A percentile compares a stretch with the other conserved stretches of the same genome.
Evolutionary conservation across 345 rosid genomes (phyloP).

Genomic region (Limnanthes douglasii): DNA sequence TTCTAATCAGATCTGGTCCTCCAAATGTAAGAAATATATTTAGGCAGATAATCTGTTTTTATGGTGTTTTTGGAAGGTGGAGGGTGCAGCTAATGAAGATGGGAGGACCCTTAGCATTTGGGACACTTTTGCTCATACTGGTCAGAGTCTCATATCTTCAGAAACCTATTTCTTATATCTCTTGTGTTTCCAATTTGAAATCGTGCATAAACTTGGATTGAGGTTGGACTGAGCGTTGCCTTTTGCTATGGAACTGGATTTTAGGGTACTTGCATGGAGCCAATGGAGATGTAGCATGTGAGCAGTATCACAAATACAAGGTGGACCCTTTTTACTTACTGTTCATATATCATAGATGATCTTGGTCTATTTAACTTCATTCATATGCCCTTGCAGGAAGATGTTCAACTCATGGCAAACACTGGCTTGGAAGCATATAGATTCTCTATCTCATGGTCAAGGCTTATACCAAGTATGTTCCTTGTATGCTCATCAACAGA

Average conservation of each 20-base stretch:
- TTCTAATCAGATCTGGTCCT: too few species aligned
- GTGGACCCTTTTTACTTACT: constrained; percentile 13
- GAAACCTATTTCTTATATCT: not conserved
- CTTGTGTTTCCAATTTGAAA: not conserved
- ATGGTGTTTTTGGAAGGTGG: constrained; percentile 21
- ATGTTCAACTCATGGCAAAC: constrained; percentile 57
- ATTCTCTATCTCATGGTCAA: constrained; percentile 81
- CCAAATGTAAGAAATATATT: too few species aligned
- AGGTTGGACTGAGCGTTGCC: too few species aligned
- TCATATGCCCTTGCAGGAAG: constrained; percentile 32
- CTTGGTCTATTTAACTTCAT: too few species aligned
- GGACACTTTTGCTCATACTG: constrained; percentile 35
- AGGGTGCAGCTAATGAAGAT: constrained; percentile 51
- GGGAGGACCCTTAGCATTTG: constrained; percentile 50
- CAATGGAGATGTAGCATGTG: constrained; percentile 35
- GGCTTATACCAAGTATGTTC: constrained; percentile 52
- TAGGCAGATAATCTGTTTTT: too few species aligned
- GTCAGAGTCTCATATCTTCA: constrained; percentile 12
- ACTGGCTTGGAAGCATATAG: constrained; percentile 52
- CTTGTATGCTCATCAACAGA: too few species aligned
- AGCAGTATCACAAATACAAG: constrained; percentile 52
- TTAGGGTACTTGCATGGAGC: constrained; percentile 23
- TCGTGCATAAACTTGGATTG: too few species aligned
- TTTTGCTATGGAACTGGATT: too few species aligned
- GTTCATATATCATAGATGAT: too few species aligned